Base-by-base conservation (phyloP, 306 rosid species). In the Sicyos edulis region DNA sequence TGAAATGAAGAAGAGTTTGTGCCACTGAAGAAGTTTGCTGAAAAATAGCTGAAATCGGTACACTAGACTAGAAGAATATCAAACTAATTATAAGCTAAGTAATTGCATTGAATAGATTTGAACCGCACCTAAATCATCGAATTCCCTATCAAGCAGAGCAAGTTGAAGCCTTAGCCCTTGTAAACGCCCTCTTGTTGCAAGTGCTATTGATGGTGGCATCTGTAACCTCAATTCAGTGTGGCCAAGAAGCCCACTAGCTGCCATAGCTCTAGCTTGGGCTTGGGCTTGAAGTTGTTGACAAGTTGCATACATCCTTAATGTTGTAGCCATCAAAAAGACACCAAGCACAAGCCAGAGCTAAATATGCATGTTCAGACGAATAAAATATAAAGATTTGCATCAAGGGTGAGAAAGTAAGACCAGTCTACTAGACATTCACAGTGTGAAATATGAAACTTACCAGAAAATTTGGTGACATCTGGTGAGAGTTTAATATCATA, bases 151-250 rank as follows among this genome's bases (percentile, higher is more conserved):
- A 85, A 93, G 98, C 76, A 93, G 93, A 60, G 98, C 96, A 81
- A 93, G 96, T 80, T 93, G 98, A 81, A 91, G 97, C 81, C 98
- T 87, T 53, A 92, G 90, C 73, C 98, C 98, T 74, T 92, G 98
- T 80, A 90, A 80, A 74, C 90, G 96, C 68, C 98, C 96, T 77
- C 96, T 76, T 45, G 87, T 92, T 53, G 96, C 88, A 20, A 92
- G 90, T 21, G 92, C 92, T 79, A 88, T 90, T 45, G 98, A 88
- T 72, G 96, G 88, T 54, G 96, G 97, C 96, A 90, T 87, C 80
- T 86, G 93, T 82, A 92, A 63, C 77, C 96, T 88, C 77, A 90
- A 62, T 82, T 88, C 98, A 37, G 98, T 86, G 73, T 88, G 96
- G 37, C 93, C 93, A 54, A 90, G 90, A 83, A 92, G 88, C 58